Base-by-base conservation (phyloP, 2,329 filamentous ascomycete genomes). In the Paraphaeosphaeria minitans region DNA sequence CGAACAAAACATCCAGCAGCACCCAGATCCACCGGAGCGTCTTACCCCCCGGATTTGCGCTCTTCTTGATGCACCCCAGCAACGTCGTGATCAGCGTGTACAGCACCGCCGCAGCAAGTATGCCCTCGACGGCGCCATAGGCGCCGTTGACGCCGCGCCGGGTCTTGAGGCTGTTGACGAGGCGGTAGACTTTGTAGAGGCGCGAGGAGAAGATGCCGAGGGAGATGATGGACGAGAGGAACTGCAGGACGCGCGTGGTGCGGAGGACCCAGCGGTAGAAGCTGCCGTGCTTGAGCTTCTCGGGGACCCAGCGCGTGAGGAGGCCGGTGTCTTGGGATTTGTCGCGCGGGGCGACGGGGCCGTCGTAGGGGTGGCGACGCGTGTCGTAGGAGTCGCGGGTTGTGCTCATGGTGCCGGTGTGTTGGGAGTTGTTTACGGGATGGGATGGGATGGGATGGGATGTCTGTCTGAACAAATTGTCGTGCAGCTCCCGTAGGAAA, bases 181-280 rank as follows among this genome's bases (percentile, higher is more conserved):
- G 74, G 22, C 73, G 75, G 59, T 77, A 75, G 53, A 81, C 75
- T 42, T 78, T 79, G 67, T 71, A 72, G 10, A 80, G 29, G 27
- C 79, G 78, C 4, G 64, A 60, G n/a, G 76, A 77, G 73, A 82
- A 81, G 61, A 81, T 60, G 43, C 75, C 76, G 27, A 82, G 74
- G 3, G 79, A 81, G 59, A 78, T 71, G 55, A 76, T 61, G 9
- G 79, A 65, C n/a, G 78, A 80, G 49, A 80, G 61, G 64, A 82
- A 78, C 62, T 81, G 79, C n/a, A 81, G 61, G 39, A 79, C 60
- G 50, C 78, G 78, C 0, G 74, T 69, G n/a, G 77, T 46, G 52
- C 74, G 73, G 21, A 79, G 72, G 47, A 79, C 59, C 57, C 58
- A 64, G 29, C 64, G 64, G 62, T 73, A 74, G 55, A 69, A 56